These are phyloP conservation scores for Antitrichia curtipendula DNA, from an alignment of 225 moss, liverwort and hornwort species.

Conservation along the genomic window DNA sequence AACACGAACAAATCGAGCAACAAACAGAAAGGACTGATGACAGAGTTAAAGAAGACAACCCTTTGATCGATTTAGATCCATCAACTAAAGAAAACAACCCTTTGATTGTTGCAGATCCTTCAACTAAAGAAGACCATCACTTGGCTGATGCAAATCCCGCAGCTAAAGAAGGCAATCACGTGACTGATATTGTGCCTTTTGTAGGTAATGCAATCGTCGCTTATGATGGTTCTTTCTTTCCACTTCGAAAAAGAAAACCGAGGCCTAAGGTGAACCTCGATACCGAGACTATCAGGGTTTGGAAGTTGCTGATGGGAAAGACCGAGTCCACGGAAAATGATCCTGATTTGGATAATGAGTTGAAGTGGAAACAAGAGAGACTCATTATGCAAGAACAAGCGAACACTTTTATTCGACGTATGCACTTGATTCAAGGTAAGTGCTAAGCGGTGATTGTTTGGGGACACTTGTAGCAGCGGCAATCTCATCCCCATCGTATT, in stretches of 20 bases:
- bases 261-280: slow-evolving; percentile 60
- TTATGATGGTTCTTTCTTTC: slow-evolving; percentile 16
- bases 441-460: background rate
- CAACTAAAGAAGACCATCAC: background rate
- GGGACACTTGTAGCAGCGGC: too few species aligned
- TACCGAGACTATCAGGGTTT: slow-evolving; percentile 41
- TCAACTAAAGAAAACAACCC: background rate
- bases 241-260: slow-evolving; percentile 31
- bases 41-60: background rate
- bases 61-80: background rate
- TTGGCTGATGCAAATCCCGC: background rate
- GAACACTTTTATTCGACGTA: slow-evolving; percentile 41
- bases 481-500: too few species aligned
- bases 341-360: slow-evolving; percentile 10
- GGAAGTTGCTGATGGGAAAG: slow-evolving; percentile 55
- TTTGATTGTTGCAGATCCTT: background rate
- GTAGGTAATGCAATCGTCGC: slow-evolving; percentile 14
- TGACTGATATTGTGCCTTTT: slow-evolving; percentile 29
- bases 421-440: slow-evolving; percentile 77
- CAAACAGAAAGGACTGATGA: background rate
- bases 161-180: background rate
- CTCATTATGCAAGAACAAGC: slow-evolving; percentile 37
- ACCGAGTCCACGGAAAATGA: slow-evolving; percentile 11
- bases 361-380: slow-evolving; percentile 53
- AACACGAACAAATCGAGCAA: too few species aligned